Evolutionary conservation across 768 basidiomycete species (phyloP).

Genomic region (Guyanaporus albipodus): DNA sequence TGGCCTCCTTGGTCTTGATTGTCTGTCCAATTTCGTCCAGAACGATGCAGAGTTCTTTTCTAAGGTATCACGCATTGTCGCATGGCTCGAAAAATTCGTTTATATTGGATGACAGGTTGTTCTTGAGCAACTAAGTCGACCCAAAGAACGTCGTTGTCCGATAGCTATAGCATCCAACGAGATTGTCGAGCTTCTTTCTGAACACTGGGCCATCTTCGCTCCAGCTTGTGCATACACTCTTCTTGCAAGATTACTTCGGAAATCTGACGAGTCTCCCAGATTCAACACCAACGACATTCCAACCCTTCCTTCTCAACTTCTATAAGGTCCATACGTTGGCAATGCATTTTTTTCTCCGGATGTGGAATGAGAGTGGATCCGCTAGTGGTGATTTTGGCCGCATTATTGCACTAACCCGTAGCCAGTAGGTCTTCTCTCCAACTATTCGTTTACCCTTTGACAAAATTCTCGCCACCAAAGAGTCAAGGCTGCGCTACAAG

Average conservation of each 20-base stretch:
- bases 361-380: conserved; percentile 89
- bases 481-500: conserved; percentile 69
- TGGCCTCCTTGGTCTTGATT: conserved; percentile 79
- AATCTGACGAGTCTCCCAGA: conserved; percentile 34
- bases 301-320: conserved; percentile 87
- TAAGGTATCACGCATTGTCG: conserved; percentile 42
- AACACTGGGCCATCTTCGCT: conserved; percentile 82
- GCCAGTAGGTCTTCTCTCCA: conserved; percentile 60
- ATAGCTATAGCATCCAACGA: conserved; percentile 82
- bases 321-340: conserved; percentile 76
- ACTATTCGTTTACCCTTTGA: not conserved
- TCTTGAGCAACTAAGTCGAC: conserved; percentile 74
- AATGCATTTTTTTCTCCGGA: conserved; percentile 82
- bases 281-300: conserved; percentile 75
- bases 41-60: conserved; percentile 69
- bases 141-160: conserved; percentile 72
- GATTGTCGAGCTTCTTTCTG: conserved; percentile 77
- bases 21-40: conserved; percentile 71
- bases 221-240: conserved; percentile 63
- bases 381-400: conserved; percentile 72
- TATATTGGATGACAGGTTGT: conserved; percentile 49
- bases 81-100: not conserved
- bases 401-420: conserved; percentile 70
- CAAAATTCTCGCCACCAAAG: conserved; percentile 25
- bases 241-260: not conserved